Evolutionary conservation across 257 asterid genomes (phyloP), one percentile per base, ranked within the genome.

Genomic region (Fraxinus americana): DNA sequence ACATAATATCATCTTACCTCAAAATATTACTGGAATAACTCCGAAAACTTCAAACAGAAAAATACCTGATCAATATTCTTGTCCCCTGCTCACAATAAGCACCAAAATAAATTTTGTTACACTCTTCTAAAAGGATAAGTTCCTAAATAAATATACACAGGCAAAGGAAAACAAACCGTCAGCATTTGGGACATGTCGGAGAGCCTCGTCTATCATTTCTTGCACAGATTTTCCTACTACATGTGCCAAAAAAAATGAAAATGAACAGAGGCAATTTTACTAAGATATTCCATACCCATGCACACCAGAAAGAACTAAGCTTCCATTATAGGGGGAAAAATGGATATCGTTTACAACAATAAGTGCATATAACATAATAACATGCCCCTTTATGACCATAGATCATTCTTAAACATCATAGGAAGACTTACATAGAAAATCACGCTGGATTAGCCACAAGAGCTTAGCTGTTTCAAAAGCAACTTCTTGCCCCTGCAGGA

Each of bases 401-500:
- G 19, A 14, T 48, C n/a, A 48, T 13, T 48, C 57, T 14, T 48
- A 48, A 48, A 48, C 19, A 48, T 48, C 19, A 14, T 14, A 48
- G 5, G n/a, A 48, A 48, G 11, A 87, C 98, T 84, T 85, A 43
- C 50, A 94, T 76, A 93, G 90, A 78, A 95, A 95, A 84, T 95
- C 99, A 76, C 98, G 98, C 84, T 96, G 99, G 86, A 96, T 93
- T 82, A 93, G 87, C 99, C 99, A 96, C 77, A 96, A 85, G 73
- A 96, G 91, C 84, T 93, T 96, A 66, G 99, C 98, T 34, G 98
- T 97, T 85, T 90, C 97, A 79, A 96, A 96, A 57, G 97, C 98
- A 85, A 96, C 92, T 81, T 90, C 99, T 86, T 92, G 92, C 72
- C 98, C 99, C 98, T 93, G 87, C 86, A 85, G 61, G 76, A 82